phyloP scores from a whole-genome alignment of 169 alveolate genomes.

The Cryptosporidium xiaoi region DNA sequence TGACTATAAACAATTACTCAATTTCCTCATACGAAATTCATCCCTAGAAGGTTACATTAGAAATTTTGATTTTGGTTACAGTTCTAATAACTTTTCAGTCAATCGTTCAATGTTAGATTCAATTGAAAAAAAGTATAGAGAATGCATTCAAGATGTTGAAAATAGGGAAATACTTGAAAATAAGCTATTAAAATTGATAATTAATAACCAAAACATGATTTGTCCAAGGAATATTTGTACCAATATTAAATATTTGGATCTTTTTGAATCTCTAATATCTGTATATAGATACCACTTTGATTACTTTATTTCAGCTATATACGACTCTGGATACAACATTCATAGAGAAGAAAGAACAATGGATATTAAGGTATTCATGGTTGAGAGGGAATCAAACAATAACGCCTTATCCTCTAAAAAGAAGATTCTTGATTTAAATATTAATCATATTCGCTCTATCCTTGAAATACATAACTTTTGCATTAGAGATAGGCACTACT shows the following conservation, averaged over 20 bases:
- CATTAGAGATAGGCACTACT: slow-evolving; percentile 21
- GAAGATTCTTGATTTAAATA: background rate
- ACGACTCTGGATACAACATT: background rate
- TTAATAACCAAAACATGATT: background rate
- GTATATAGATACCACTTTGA: slow-evolving; percentile 37
- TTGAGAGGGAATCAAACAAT: background rate
- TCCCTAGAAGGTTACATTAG: slow-evolving; percentile 26
- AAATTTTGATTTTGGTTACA: slow-evolving; percentile 30
- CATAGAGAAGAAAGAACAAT: background rate
- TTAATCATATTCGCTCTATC: slow-evolving; percentile 2
- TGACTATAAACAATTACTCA: slow-evolving; percentile 11
- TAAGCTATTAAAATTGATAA: background rate
- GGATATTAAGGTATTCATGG: slow-evolving; percentile 12
- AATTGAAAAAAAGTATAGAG: background rate
- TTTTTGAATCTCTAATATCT: slow-evolving; percentile 40
- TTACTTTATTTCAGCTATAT: slow-evolving; percentile 1
- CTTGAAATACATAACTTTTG: slow-evolving; percentile 39
- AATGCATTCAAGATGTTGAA: slow-evolving; percentile 6
- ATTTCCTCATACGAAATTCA: slow-evolving; percentile 30
- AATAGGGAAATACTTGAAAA: background rate
- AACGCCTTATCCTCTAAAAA: background rate
- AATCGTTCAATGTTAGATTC: slow-evolving; percentile 8
- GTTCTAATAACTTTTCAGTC: slow-evolving; percentile 21
- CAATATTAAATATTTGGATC: slow-evolving; percentile 5
- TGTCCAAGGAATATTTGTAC: slow-evolving; percentile 16